Evolutionary conservation across 2,329 filamentous ascomycete genomes (phyloP).

Genomic region (Trichoderma harzianum): DNA sequence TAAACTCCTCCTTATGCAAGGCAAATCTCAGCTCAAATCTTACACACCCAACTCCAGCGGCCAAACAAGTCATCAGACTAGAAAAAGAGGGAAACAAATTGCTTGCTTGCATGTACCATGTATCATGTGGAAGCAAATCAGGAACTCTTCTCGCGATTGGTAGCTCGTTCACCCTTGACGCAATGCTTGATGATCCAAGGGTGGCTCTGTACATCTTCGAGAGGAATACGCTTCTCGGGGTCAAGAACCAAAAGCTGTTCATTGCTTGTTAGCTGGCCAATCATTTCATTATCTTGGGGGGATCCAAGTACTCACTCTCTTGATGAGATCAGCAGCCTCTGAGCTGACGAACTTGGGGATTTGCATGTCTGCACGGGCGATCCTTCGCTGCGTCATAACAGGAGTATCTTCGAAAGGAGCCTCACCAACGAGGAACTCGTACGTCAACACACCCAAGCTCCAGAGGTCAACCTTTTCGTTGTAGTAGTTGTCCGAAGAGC

Average conservation of each 20-base stretch:
- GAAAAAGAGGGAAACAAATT: conserved; percentile 15
- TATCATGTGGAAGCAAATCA: conserved; percentile 23
- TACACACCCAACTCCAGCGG: conserved; percentile 4
- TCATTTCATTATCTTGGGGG: background rate
- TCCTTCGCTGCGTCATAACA: conserved; percentile 89
- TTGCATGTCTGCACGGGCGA: conserved; percentile 85
- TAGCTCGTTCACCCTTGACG: conserved; percentile 56
- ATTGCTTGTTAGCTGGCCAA: conserved; percentile 23
- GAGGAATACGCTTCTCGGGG: conserved; percentile 85
- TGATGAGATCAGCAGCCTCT: conserved; percentile 89
- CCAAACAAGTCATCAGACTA: conserved; percentile 4
- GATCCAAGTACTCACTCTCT: conserved; percentile 61
- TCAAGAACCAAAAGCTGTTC: conserved; percentile 81
- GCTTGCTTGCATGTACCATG: conserved; percentile 1
- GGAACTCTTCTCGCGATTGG: conserved; percentile 46
- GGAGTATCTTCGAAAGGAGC: conserved; percentile 96
- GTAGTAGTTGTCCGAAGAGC: conserved; percentile 81
- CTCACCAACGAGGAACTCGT: conserved; percentile 94
- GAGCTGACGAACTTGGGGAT: conserved; percentile 86
- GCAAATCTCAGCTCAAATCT: conserved; percentile 14
- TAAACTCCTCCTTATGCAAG: conserved; percentile 27
- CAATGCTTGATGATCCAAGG: conserved; percentile 98
- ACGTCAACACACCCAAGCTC: conserved; percentile 91
- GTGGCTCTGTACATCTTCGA: conserved; percentile 84
- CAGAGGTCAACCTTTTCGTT: conserved; percentile 95